Evolutionary conservation across 164 flowering plant genomes (phyloP).

Genomic region (Umbellularia californica): DNA sequence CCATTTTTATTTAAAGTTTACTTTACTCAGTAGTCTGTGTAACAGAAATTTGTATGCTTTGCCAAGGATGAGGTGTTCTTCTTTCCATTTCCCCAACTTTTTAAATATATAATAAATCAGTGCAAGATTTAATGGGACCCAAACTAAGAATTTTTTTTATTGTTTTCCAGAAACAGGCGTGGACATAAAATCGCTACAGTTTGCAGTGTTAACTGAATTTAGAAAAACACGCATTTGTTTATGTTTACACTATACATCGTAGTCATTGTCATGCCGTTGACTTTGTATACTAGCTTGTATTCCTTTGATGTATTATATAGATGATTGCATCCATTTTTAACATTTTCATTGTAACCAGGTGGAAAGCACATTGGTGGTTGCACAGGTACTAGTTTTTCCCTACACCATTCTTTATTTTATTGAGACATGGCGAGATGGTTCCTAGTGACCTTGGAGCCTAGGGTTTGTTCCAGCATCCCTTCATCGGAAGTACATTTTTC

Average conservation of each 20-base stretch:
- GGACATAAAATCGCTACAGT: not conserved
- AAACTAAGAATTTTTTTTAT: not conserved
- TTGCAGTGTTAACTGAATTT: not conserved
- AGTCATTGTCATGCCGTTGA: not conserved
- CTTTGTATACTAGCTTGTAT: not conserved
- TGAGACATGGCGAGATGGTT: not conserved
- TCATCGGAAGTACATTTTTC: too few species aligned
- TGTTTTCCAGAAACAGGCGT: not conserved
- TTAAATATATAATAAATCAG: not conserved
- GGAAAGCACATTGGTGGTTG: conserved; percentile 91
- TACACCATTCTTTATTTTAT: not conserved
- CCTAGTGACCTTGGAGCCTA: not conserved
- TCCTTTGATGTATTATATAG: not conserved
- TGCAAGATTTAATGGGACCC: not conserved
- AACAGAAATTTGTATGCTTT: not conserved
- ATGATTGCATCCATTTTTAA: not conserved
- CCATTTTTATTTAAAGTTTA: not conserved
- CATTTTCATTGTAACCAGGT: conserved; percentile 38
- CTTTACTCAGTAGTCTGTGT: not conserved
- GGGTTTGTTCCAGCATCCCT: not conserved
- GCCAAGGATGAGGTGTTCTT: not conserved
- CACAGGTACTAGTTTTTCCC: conserved; percentile 49
- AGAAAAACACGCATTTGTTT: not conserved
- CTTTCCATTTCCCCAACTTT: not conserved
- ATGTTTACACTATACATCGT: not conserved